Evolutionary conservation across 1,284 basidiomycete genomes (phyloP).

Genomic region (Malassezia psittaci): DNA sequence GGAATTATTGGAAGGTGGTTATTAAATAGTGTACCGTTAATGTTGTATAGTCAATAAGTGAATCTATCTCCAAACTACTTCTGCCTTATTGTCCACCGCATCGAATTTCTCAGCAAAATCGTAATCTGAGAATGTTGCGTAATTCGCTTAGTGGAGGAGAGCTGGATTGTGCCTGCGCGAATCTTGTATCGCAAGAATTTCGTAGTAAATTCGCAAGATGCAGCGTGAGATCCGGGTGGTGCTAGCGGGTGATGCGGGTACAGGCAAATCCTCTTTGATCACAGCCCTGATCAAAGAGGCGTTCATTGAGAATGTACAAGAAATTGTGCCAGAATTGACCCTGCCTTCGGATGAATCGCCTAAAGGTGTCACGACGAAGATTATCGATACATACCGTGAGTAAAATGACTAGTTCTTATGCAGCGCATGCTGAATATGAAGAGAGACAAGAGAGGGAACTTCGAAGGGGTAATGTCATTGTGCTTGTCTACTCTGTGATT

Average conservation of each 20-base stretch:
- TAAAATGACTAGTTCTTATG: background rate
- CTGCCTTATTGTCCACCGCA: too few species aligned
- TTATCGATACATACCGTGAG: slow-evolving; percentile 36
- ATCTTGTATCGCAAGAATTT: background rate
- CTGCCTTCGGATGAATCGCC: slow-evolving; percentile 42
- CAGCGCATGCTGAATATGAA: slow-evolving; percentile 58
- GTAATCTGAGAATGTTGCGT: background rate
- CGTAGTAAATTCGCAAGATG: slow-evolving; percentile 51
- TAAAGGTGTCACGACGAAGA: slow-evolving; percentile 43
- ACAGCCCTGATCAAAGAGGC: slow-evolving; percentile 64
- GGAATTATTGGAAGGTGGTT: slow-evolving; percentile 24
- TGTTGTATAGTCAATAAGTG: background rate
- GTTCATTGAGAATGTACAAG: slow-evolving; percentile 71
- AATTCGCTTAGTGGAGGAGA: background rate
- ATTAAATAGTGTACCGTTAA: slow-evolving; percentile 8
- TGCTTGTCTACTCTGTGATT: slow-evolving; percentile 86
- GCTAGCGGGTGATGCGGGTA: slow-evolving; percentile 78
- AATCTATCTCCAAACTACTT: background rate
- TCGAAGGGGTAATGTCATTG: slow-evolving; percentile 92
- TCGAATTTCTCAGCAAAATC: too few species aligned
- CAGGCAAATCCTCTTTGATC: slow-evolving; percentile 40
- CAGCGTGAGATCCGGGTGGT: slow-evolving; percentile 81
- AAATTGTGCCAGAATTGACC: slow-evolving; percentile 41
- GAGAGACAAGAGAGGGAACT: slow-evolving; percentile 85
- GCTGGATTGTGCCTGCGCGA: background rate